Percentiles rank a stretch among this genome's conserved stretches.
phyloP scores from a whole-genome alignment of 257 asterid species.

The Capsicum baccatum region DNA sequence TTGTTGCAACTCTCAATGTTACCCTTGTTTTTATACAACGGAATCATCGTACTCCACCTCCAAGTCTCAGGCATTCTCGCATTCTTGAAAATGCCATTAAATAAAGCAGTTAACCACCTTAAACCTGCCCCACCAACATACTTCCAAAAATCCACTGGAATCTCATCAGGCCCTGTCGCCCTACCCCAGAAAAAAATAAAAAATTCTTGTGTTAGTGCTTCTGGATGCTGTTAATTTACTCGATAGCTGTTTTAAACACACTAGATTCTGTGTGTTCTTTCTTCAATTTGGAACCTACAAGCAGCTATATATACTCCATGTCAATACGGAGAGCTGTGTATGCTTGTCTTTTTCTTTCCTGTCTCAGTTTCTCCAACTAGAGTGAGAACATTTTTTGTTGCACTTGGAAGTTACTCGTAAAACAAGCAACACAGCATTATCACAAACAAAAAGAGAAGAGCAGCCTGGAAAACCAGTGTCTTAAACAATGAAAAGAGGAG shows the following conservation, averaged over 20 bases:
- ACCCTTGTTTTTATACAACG: no score
- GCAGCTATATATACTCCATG: constrained; percentile 17
- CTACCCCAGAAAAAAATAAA: neutral
- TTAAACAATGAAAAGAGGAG: constrained; percentile 5
- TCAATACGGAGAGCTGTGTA: constrained; percentile 17
- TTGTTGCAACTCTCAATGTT: no score
- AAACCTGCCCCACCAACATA: no score
- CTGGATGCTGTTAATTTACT: neutral
- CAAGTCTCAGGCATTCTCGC: no score
- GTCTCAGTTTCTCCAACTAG: neutral
- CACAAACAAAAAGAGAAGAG: constrained; percentile 13
- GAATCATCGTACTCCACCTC: no score
- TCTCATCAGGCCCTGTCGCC: no score
- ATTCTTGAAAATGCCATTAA: no score
- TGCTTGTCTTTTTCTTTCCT: constrained; percentile 1
- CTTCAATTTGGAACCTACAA: neutral
- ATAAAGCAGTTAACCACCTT: no score
- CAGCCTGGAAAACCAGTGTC: neutral
- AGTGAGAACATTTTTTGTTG: neutral
- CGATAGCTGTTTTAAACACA: neutral
- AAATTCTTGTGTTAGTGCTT: neutral
- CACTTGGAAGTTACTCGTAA: constrained; percentile 14
- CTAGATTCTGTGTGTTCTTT: neutral
- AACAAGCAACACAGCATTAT: constrained; percentile 12
- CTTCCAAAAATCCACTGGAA: no score